These are phyloP conservation scores for Lecanicillium sp. DNA, from an alignment of 2,329 filamentous ascomycete genomes.

Conservation along the genomic window DNA sequence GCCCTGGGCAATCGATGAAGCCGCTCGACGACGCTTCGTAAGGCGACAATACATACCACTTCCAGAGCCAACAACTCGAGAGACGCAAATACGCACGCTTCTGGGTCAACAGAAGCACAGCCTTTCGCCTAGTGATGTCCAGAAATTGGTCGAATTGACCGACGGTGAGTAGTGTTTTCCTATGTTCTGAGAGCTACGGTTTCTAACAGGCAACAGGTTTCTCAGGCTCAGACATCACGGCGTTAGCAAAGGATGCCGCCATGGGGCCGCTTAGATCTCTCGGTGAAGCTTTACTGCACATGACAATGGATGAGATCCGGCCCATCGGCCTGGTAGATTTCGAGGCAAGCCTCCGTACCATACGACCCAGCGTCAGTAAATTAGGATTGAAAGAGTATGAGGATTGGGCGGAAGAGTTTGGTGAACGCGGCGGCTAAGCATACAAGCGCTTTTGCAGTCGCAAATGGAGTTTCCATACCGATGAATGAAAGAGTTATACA, in stretches of 20 bases:
- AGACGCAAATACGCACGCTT: constrained; percentile 70
- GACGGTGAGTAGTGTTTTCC: constrained; percentile 55
- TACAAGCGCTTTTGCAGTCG: background rate
- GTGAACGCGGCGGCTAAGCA: constrained; percentile 73
- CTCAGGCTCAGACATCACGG: constrained; percentile 94
- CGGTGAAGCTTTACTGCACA: constrained; percentile 82
- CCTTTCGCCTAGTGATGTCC: constrained; percentile 65
- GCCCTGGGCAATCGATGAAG: constrained; percentile 97
- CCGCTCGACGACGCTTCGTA: constrained; percentile 83
- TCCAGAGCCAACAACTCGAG: constrained; percentile 76
- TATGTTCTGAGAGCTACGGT: background rate
- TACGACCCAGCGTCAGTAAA: constrained; percentile 83
- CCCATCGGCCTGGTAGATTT: constrained; percentile 83
- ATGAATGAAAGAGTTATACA: too few relatives aligned
- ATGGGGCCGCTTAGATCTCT: constrained; percentile 92
- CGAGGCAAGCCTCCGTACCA: constrained; percentile 72
- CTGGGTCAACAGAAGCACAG: constrained; percentile 83
- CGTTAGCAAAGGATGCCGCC: constrained; percentile 91
- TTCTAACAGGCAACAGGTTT: constrained; percentile 58
- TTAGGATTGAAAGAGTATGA: constrained; percentile 83
- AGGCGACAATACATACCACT: constrained; percentile 92
- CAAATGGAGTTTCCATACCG: too few relatives aligned
- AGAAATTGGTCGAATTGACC: constrained; percentile 68
- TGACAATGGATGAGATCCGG: constrained; percentile 90
- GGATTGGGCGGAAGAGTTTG: constrained; percentile 89